These are phyloP conservation scores for Aureobasidium vineae DNA, from an alignment of 2,329 filamentous ascomycete species.

Conservation along the genomic window DNA sequence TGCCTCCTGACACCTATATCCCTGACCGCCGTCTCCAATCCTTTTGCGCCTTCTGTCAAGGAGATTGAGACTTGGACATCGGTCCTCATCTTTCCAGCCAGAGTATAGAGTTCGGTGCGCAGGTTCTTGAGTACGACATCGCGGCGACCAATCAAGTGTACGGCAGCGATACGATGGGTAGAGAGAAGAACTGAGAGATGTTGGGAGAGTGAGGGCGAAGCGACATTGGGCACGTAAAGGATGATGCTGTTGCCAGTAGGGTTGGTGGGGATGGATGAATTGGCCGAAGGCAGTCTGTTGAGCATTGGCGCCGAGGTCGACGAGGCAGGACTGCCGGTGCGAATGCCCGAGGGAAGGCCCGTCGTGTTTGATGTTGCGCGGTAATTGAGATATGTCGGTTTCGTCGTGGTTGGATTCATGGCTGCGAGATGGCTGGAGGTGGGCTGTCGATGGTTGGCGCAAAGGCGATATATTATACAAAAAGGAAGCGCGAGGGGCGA, in stretches of 20 bases:
- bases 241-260: slow-evolving; percentile 20
- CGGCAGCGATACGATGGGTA: neutral
- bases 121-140: slow-evolving; percentile 20
- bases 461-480: neutral
- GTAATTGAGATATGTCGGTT: slow-evolving; percentile 27
- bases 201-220: neutral
- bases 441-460: neutral
- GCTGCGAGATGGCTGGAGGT: neutral
- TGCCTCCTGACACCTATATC: neutral
- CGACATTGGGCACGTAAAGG: slow-evolving; percentile 15
- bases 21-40: neutral
- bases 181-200: slow-evolving; percentile 7
- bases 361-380: neutral
- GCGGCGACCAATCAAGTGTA: slow-evolving; percentile 10
- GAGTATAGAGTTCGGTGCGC: slow-evolving; percentile 23
- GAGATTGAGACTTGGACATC: slow-evolving; percentile 20
- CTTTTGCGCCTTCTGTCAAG: slow-evolving; percentile 3
- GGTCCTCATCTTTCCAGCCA: slow-evolving; percentile 16
- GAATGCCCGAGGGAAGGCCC: neutral
- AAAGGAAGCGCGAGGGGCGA: neutral
- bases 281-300: slow-evolving; percentile 12
- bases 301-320: slow-evolving; percentile 1
- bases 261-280: neutral
- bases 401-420: slow-evolving; percentile 13
- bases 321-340: neutral